Conservation (phyloP, 148 eudicot genomes). For the Silene conica region DNA sequence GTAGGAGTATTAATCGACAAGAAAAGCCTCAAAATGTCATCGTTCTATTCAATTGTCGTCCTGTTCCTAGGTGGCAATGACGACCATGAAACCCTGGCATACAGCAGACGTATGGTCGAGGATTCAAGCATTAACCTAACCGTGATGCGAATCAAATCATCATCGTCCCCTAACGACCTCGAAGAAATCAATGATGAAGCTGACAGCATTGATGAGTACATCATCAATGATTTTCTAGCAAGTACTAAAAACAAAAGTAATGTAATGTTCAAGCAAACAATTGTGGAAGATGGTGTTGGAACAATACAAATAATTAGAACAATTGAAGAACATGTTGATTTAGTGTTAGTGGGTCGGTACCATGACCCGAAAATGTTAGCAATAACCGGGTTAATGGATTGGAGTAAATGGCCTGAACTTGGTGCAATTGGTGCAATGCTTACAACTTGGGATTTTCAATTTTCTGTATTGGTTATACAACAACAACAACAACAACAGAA, state of each 20-base stretch:
- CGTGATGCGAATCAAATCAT: conserved; percentile 6
- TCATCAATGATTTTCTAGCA: conserved; percentile 12
- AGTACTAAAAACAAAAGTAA: conserved; percentile 3
- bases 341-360: conserved; percentile 12
- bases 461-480: conserved; percentile 19
- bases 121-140: conserved; percentile 10
- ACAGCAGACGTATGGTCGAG: conserved; percentile 13
- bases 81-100: conserved; percentile 22
- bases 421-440: conserved; percentile 23
- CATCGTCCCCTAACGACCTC: too few relatives aligned
- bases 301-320: conserved; percentile 15
- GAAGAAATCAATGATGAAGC: not conserved
- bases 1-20: conserved; percentile 17
- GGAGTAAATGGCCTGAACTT: conserved; percentile 23
- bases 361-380: conserved; percentile 7
- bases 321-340: conserved; percentile 12
- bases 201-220: not conserved
- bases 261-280: not conserved
- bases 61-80: conserved; percentile 15
- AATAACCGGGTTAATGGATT: conserved; percentile 17
- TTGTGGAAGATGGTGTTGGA: conserved; percentile 13
- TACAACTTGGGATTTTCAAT: conserved; percentile 21
- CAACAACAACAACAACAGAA: conserved; percentile 8
- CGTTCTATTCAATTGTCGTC: not conserved
- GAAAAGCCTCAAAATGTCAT: too few relatives aligned